Base-by-base conservation (phyloP, 257 asterid genomes). In the Fraxinus cuspidata region DNA sequence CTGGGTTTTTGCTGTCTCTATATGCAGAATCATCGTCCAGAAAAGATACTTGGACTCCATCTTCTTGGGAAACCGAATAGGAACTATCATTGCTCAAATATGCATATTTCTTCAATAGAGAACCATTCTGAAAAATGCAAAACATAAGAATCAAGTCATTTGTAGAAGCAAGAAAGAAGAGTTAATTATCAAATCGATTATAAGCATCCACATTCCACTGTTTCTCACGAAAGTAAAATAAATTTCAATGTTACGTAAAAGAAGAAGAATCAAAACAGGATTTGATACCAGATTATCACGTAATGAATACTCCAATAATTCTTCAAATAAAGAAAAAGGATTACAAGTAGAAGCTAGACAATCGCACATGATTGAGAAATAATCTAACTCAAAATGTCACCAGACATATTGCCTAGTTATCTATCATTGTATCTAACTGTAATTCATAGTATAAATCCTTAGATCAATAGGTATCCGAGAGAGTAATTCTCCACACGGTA, bases 51-150 rank as follows among this genome's bases (percentile, higher is more conserved):
- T 96, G 94, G 69, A 96, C 99, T 56, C 92, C 92, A 88, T 96
- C 99, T 84, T 96, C 98, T 18, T 58, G 89, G 68, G 87, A 89
- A 77, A 90, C 88, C 74, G 92, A 83, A 81, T 86, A 96, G 87
- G 92, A 84, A 90, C 99, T 96, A 78, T 89, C 97, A 82, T 88
- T 89, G 88, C 97, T 91, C 86, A 96, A 79, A 80, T 90, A 93
- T 64, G 93, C 86, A 78, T 83, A 89, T 74, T 80, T 96, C 88
- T 90, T 89, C 90, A 91, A 80, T 64, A 96, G 94, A 79, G 86
- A 84, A 81, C 90, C 98, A 85, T 96, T 96, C 99, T 96, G 87
- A 78, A 78, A 65, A 82, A 85, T 49, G 38, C 77, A 74, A 64
- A 85, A 81, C 69, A 70, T 68, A 76, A 80, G 72, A 71, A 63